These are phyloP conservation scores for Cruciata laevipes DNA, from an alignment of 257 asterid genomes.

Conservation along the genomic window DNA sequence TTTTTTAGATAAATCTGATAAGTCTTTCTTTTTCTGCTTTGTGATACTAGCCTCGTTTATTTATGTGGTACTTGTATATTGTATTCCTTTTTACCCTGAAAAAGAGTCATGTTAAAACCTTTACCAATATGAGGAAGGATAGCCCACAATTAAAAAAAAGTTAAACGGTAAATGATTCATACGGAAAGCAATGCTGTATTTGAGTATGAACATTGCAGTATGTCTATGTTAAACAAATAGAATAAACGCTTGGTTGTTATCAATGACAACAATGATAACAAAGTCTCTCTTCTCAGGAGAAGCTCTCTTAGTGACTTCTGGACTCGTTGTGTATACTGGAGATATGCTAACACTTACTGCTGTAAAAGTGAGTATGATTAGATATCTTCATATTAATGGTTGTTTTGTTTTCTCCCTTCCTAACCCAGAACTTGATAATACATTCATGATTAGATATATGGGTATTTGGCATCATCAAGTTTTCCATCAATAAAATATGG, in stretches of 20 bases:
- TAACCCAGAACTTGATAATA: not conserved
- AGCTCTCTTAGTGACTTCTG: constrained; percentile 77
- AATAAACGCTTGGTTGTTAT: not conserved
- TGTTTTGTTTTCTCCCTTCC: not conserved
- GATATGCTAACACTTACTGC: constrained; percentile 67
- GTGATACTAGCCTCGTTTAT: no score
- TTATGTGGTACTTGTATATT: not conserved
- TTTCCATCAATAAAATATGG: constrained; percentile 28
- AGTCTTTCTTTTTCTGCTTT: no score
- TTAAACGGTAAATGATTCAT: not conserved
- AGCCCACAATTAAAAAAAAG: not conserved
- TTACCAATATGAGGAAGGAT: not conserved
- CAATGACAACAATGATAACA: not conserved
- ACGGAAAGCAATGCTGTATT: not conserved
- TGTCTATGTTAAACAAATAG: not conserved
- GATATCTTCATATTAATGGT: constrained; percentile 15
- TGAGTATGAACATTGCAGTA: no score
- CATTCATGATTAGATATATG: constrained; percentile 42
- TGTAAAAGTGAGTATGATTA: constrained; percentile 50
- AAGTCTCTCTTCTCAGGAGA: constrained; percentile 66
- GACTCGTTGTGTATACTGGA: constrained; percentile 77
- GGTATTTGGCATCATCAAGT: constrained; percentile 30
- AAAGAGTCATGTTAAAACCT: not conserved
- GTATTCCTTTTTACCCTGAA: not conserved
- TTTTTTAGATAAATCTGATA: not conserved